Base-by-base conservation (phyloP, 257 asterid genomes). In the Gynochthodes officinalis region DNA sequence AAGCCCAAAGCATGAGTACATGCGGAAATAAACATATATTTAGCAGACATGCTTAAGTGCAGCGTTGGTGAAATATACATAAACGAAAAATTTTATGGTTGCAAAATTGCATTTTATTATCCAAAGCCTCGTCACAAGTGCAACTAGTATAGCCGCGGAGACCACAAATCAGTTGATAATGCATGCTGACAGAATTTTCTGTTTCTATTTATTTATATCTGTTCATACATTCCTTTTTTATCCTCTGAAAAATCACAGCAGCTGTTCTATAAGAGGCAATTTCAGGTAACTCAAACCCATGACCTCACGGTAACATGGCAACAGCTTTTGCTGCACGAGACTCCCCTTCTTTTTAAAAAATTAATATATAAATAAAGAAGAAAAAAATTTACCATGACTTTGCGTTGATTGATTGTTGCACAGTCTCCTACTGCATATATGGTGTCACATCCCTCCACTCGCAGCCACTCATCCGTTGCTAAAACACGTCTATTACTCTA, bases 401-500 rank as follows among this genome's bases (percentile, higher is more conserved):
- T 86, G 25, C 97, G 97, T 74, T 91, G 99, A 81, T 88, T 88
- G 82, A 91, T 91, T 72, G 99, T 94, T 66, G 99, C 97, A 78
- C 96, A 86, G 77, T 91, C 98, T 73, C 98, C 97, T 33, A 91
- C 69, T 39, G 97, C 99, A 81, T 91, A 94, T 77, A 89, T 83
- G 78, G 28, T 82, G 73, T 89, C 87, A 76, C 77, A 70, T 60
- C 96, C 93, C 72, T 91, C 97, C 35, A 91, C 93, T 69, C 99
- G 82, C 69, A 94, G 79, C 99, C 99, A 94, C 80, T 94, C 99
- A 74, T 94, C 97, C 44, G 97, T 88, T 71, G 97, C 97, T 73
- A 94, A 80, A 58, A 77, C 97, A 44, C 99, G 97, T 76, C 99
- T 84, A 62, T 67, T 87, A 55, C 78, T 90, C 99, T 94, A 84